Evolutionary conservation across 1,284 basidiomycete species (phyloP), one percentile per base, ranked within the genome.

Genomic region (Ganoderma lucidum): DNA sequence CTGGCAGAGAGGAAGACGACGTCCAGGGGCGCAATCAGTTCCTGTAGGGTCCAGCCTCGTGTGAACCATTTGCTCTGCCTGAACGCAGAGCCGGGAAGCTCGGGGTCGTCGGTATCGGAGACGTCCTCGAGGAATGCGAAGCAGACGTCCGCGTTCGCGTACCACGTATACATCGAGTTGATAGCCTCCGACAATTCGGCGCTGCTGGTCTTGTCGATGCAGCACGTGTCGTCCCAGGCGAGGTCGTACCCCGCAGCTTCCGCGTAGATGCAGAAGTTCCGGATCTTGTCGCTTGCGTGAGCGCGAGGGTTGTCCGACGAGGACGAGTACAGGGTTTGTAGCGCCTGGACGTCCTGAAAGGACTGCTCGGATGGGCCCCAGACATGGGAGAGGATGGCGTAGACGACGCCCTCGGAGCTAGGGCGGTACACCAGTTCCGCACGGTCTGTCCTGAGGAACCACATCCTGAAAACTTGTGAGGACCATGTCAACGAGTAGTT

Each of bases 141-240:
- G 61, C 51, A 67, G 32, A 62, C 65, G 39, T 62, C 60, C 39
- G 65, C 65, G 17, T 55, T 45, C 12, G 65, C 59, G 48, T 66
- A 66, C 45, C 48, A 66, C 44, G 53, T 14, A 59, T 42, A 66
- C 64, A 66, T 66, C 23, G 64, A 66, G 64, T 66, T 66, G 58
- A 66, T 66, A 0, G 65, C 65, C 28, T 66, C 65, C 3, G 65
- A 66, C 30, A 67, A 32, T 42, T 67, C 66, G 28, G 66, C 53
- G 42, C 62, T 62, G 55, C 66, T 67, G 23, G 66, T 39, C 66
- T 67, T 67, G 66, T 67, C 66, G 55, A 67, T 67, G 55, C 62
- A 67, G 62, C 66, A 67, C 3, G 66, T 67, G 32, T 67, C 66
- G 55, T 56, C 51, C 66, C 66, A 67, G 9, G 51, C 53, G 42